phyloP scores from a whole-genome alignment of 2,329 filamentous ascomycete genomes.

The Cordyceps farinosa region DNA sequence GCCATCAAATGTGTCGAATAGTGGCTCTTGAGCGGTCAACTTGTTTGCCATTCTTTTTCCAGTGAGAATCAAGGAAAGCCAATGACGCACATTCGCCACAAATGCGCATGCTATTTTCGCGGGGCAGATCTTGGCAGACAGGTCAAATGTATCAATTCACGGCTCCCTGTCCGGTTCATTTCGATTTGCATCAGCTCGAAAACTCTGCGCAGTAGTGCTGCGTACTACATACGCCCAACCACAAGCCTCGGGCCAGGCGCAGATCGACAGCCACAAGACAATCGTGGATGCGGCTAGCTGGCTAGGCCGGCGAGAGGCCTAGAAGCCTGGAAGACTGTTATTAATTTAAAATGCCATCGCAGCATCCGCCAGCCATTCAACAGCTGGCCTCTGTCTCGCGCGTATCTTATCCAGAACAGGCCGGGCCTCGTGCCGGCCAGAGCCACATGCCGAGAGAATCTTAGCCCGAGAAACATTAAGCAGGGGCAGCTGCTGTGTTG shows the following conservation, averaged over 20 bases:
- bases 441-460: slow-evolving; percentile 5
- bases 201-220: neutral
- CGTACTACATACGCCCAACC: neutral
- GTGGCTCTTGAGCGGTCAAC: neutral
- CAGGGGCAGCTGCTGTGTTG: neutral
- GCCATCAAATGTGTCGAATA: neutral
- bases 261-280: slow-evolving; percentile 14
- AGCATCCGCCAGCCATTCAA: neutral
- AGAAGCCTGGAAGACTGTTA: neutral
- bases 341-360: neutral
- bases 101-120: neutral
- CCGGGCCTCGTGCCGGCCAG: slow-evolving; percentile 1
- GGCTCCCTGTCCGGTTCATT: neutral
- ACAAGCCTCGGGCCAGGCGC: neutral
- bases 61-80: neutral
- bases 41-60: neutral
- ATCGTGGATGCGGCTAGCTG: slow-evolving; percentile 6
- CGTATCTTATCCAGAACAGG: slow-evolving; percentile 11
- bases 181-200: neutral
- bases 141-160: neutral
- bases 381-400: neutral
- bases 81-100: neutral
- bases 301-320: neutral
- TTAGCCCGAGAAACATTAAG: neutral
- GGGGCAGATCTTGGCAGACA: neutral